phyloP scores from a whole-genome alignment of 163 green algal genomes.

The Scenedesmus sp. region DNA sequence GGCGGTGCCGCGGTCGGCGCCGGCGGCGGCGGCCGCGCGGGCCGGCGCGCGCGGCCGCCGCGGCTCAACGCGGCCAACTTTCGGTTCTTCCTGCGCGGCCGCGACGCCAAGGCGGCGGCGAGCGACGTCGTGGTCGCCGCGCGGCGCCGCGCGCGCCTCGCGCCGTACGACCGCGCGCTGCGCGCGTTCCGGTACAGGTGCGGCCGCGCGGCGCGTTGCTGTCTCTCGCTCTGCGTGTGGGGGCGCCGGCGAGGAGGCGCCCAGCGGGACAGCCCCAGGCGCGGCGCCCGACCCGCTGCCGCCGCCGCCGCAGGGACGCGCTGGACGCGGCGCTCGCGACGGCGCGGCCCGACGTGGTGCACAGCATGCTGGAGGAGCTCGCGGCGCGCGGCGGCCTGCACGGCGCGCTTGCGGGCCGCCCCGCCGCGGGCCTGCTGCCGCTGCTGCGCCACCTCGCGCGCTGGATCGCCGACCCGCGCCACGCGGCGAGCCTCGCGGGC shows the following conservation, averaged over 20 bases:
- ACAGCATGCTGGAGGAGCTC: slow-evolving; percentile 85
- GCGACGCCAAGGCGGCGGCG: slow-evolving; percentile 63
- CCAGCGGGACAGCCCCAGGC: too few relatives aligned
- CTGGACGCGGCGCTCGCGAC: slow-evolving; percentile 82
- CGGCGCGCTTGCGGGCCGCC: slow-evolving; percentile 70
- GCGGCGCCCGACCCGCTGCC: neutral
- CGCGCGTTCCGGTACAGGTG: slow-evolving; percentile 76
- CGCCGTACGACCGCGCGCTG: slow-evolving; percentile 82
- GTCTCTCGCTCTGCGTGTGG: too few relatives aligned
- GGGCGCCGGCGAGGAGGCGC: neutral
- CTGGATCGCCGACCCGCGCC: slow-evolving; percentile 71
- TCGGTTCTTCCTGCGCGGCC: slow-evolving; percentile 89
- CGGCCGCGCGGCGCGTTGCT: neutral
- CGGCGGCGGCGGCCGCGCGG: neutral
- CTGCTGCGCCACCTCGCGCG: slow-evolving; percentile 74
- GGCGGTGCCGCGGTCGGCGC: too few relatives aligned
- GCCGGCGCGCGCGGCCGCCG: slow-evolving; percentile 6
- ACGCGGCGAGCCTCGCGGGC: slow-evolving; percentile 56
- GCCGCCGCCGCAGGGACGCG: slow-evolving; percentile 66
- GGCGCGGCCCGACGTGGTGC: slow-evolving; percentile 73
- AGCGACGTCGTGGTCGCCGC: slow-evolving; percentile 67
- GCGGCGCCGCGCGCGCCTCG: slow-evolving; percentile 60
- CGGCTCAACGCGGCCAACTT: slow-evolving; percentile 60
- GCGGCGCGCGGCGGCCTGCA: slow-evolving; percentile 68
- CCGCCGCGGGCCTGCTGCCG: slow-evolving; percentile 62